These are phyloP conservation scores for Linnemannia zychae DNA, from an alignment of 192 early-diverging fungal species.

Conservation along the genomic window DNA sequence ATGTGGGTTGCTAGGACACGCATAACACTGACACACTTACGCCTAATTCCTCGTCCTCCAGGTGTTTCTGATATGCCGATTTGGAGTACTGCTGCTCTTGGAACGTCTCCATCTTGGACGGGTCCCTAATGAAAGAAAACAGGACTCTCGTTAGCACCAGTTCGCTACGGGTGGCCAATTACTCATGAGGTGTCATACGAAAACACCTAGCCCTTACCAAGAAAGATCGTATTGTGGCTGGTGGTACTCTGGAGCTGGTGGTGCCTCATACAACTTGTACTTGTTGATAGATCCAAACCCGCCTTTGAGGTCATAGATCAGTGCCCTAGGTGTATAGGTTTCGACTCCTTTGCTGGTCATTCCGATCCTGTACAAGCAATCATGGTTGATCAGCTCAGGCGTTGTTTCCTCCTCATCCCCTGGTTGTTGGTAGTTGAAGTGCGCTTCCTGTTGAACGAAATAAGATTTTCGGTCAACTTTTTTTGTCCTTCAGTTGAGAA, in stretches of 20 bases:
- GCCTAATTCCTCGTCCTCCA: constrained; percentile 45
- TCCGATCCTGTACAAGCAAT: constrained; percentile 71
- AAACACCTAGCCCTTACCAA: constrained; percentile 11
- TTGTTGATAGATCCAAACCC: constrained; percentile 62
- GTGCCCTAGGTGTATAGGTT: constrained; percentile 81
- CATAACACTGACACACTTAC: constrained; percentile 1
- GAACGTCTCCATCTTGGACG: constrained; percentile 50
- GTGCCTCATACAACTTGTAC: constrained; percentile 55
- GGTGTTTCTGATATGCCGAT: constrained; percentile 44
- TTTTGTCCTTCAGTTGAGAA: not conserved
- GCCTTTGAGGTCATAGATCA: constrained; percentile 87
- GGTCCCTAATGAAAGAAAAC: constrained; percentile 24
- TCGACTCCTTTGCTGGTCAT: constrained; percentile 66
- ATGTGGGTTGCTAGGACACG: not conserved
- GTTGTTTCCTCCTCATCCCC: constrained; percentile 49
- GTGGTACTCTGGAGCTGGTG: constrained; percentile 56
- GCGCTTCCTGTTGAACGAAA: constrained; percentile 57
- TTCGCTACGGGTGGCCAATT: not conserved
- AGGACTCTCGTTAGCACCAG: not conserved
- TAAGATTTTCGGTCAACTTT: too few relatives aligned
- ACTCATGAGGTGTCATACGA: not conserved
- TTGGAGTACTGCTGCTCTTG: constrained; percentile 28
- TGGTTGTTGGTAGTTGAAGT: constrained; percentile 59
- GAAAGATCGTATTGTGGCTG: constrained; percentile 56
- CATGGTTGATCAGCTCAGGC: constrained; percentile 65